Percentiles rank a stretch among this genome's conserved stretches.
These are phyloP conservation scores for Leccinum subtestaceum DNA, from an alignment of 768 basidiomycete genomes.

Conservation along the genomic window DNA sequence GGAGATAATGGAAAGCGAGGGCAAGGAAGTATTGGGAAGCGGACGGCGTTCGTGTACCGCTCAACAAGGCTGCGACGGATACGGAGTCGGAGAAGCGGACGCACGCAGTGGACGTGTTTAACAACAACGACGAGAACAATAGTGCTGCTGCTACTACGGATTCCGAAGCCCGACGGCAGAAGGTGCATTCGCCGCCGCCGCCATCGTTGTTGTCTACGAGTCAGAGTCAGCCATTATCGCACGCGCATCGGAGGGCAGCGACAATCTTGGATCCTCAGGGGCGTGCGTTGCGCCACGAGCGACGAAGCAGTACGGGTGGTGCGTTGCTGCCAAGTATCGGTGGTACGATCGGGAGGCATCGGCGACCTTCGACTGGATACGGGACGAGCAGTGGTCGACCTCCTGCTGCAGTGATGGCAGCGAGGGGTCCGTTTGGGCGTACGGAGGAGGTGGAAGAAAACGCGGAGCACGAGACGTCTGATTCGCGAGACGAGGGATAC, in stretches of 20 bases:
- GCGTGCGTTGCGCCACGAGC: constrained; percentile 61
- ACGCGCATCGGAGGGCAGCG: constrained; percentile 69
- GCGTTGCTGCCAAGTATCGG: constrained; percentile 45
- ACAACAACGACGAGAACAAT: constrained; percentile 14
- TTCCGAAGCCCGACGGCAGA: constrained; percentile 19
- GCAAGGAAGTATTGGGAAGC: constrained; percentile 38
- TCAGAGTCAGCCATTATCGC: constrained; percentile 56
- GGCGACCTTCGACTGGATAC: constrained; percentile 70
- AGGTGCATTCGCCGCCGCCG: constrained; percentile 28
- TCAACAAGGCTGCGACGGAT: constrained; percentile 40
- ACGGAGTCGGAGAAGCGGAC: constrained; percentile 32
- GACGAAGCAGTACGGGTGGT: constrained; percentile 75
- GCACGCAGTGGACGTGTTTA: constrained; percentile 17
- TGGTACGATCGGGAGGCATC: constrained; percentile 63
- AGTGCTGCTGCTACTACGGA: constrained; percentile 13
- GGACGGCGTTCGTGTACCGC: constrained; percentile 48
- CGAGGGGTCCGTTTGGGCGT: constrained; percentile 49
- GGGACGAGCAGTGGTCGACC: constrained; percentile 30
- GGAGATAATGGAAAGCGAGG: constrained; percentile 42
- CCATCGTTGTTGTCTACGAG: constrained; percentile 38
- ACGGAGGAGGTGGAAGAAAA: constrained; percentile 48
- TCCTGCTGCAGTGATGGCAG: constrained; percentile 3
- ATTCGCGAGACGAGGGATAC: constrained; percentile 42
- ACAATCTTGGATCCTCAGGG: constrained; percentile 73
- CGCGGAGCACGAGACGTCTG: constrained; percentile 39